Evolutionary conservation across 768 basidiomycete species (phyloP).

Genomic region (Trichaptum fuscoviolaceum): DNA sequence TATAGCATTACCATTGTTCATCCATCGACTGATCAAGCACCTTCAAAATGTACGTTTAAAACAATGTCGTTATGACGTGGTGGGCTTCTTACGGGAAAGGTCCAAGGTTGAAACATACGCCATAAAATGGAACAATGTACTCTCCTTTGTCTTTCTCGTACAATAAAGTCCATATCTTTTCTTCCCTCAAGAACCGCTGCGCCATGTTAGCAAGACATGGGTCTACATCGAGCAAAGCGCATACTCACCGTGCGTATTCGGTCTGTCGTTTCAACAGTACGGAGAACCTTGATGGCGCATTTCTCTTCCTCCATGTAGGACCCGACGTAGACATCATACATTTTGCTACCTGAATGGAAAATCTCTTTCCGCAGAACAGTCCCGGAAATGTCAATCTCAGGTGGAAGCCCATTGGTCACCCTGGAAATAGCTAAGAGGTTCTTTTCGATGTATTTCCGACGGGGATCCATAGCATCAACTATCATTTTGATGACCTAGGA

Average conservation of each 20-base stretch:
- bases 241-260: constrained; percentile 36
- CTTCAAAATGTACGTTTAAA: neutral
- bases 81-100: constrained; percentile 43
- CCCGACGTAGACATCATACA: constrained; percentile 46
- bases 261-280: constrained; percentile 44
- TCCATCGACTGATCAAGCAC: neutral
- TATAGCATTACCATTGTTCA: neutral
- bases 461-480: neutral
- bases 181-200: constrained; percentile 49
- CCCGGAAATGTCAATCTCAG: constrained; percentile 45
- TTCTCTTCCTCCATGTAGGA: constrained; percentile 47
- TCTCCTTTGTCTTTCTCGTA: constrained; percentile 48
- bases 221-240: constrained; percentile 2
- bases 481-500: constrained; percentile 19
- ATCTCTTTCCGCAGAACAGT: constrained; percentile 45
- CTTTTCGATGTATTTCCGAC: constrained; percentile 36
- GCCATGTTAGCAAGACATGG: constrained; percentile 1
- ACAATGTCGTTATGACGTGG: neutral
- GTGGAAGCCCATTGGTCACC: constrained; percentile 40
- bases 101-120: constrained; percentile 48
- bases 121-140: constrained; percentile 53
- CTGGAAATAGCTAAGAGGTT: constrained; percentile 47
- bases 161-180: constrained; percentile 47
- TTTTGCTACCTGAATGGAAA: constrained; percentile 31
- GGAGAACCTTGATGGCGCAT: constrained; percentile 51